phyloP scores from a whole-genome alignment of 106 monocot species.

The Dioscorea dumetorum region DNA sequence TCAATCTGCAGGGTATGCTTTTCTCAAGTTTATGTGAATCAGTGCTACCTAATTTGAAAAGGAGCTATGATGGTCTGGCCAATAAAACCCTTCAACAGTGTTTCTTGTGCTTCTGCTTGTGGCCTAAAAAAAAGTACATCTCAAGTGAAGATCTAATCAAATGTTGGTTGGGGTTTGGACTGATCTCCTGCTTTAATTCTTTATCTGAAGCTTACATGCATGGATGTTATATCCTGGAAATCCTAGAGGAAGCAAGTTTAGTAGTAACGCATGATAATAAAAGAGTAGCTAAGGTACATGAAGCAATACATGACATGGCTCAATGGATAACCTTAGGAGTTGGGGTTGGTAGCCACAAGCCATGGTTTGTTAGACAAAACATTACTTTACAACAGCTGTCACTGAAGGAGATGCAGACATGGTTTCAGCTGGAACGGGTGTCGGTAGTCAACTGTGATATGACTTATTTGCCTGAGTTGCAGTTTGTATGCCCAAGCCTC shows the following conservation, averaged over 20 bases:
- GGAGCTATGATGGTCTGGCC: conserved; percentile 13
- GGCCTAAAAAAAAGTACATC: conserved; percentile 17
- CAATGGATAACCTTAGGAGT: conserved; percentile 8
- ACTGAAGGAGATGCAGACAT: background rate
- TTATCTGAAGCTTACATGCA: background rate
- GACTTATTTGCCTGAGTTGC: background rate
- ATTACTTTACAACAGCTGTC: background rate
- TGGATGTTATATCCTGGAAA: background rate
- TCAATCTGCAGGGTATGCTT: background rate
- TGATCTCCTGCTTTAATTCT: conserved; percentile 3
- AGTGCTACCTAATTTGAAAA: background rate
- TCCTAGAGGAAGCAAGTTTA: conserved; percentile 7
- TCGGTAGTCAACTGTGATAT: conserved; percentile 1
- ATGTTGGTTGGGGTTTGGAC: conserved; percentile 15
- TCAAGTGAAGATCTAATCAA: conserved; percentile 7
- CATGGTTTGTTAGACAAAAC: background rate
- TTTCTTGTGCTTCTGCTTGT: conserved; percentile 21
- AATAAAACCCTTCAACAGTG: conserved; percentile 3
- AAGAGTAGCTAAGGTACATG: conserved; percentile 5
- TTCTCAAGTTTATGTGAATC: background rate
- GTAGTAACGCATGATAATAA: background rate
- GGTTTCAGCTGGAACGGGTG: background rate
- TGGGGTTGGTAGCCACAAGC: background rate
- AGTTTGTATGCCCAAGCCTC: background rate
- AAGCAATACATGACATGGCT: conserved; percentile 7